phyloP scores from a whole-genome alignment of 805 yeast genomes.

The Saccharomycopsis sp. region DNA sequence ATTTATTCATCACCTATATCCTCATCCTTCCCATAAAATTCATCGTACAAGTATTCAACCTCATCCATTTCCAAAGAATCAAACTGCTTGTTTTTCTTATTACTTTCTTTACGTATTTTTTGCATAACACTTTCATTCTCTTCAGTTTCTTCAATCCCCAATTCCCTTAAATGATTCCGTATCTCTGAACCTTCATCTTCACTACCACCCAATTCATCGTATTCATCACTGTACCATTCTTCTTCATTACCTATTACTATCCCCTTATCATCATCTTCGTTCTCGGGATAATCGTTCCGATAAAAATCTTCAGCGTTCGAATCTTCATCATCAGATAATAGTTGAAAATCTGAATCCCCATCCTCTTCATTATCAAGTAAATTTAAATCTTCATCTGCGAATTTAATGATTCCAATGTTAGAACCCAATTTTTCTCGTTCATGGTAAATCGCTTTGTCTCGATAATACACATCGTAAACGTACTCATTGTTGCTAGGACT shows the following conservation, averaged over 20 bases:
- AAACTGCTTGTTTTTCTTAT: slow-evolving; percentile 10
- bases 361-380: slow-evolving; percentile 31
- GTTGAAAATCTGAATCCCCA: slow-evolving; percentile 32
- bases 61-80: slow-evolving; percentile 11
- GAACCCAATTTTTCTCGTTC: slow-evolving; percentile 22
- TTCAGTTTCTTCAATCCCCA: neutral
- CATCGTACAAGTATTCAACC: slow-evolving; percentile 18
- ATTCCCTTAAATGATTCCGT: neutral
- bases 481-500: slow-evolving; percentile 48
- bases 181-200: slow-evolving; percentile 25
- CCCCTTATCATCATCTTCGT: slow-evolving; percentile 62
- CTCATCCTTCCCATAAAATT: slow-evolving; percentile 15
- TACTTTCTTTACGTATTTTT: slow-evolving; percentile 6
- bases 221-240: slow-evolving; percentile 33
- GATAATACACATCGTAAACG: slow-evolving; percentile 84
- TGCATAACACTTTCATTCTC: slow-evolving; percentile 11
- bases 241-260: slow-evolving; percentile 32
- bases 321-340: slow-evolving; percentile 65
- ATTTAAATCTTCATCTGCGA: slow-evolving; percentile 33
- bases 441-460: slow-evolving; percentile 51
- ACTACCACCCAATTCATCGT: slow-evolving; percentile 33
- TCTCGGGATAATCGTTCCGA: slow-evolving; percentile 91
- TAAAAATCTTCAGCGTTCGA: slow-evolving; percentile 90
- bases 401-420: slow-evolving; percentile 28
- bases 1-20: slow-evolving; percentile 5